Percentiles rank a stretch among this genome's conserved stretches.
phyloP scores from a whole-genome alignment of 2,329 filamentous ascomycete genomes.

The Epicoccum nigrum region DNA sequence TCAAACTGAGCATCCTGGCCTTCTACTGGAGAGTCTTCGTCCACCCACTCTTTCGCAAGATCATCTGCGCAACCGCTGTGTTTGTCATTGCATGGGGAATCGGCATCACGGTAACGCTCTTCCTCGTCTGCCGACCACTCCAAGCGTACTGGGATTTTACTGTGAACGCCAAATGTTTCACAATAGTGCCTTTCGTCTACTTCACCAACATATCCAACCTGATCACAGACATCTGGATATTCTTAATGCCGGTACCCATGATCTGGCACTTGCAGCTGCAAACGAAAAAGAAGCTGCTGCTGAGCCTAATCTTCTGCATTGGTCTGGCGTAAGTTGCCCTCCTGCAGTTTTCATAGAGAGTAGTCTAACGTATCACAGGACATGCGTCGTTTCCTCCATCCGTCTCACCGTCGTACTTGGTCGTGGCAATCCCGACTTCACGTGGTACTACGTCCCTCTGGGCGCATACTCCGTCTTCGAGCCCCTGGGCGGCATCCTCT shows the following conservation, averaged over 20 bases:
- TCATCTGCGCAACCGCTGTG: slow-evolving; percentile 37
- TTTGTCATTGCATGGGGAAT: slow-evolving; percentile 41
- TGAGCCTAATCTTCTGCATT: slow-evolving; percentile 42
- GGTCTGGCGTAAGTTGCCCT: slow-evolving; percentile 38
- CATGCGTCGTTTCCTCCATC: slow-evolving; percentile 41
- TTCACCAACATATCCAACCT: slow-evolving; percentile 46
- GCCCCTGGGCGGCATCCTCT: slow-evolving; percentile 43
- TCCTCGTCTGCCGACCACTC: slow-evolving; percentile 38
- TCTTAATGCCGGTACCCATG: slow-evolving; percentile 43
- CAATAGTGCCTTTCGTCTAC: slow-evolving; percentile 40
- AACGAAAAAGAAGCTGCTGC: slow-evolving; percentile 40
- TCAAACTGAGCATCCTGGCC: slow-evolving; percentile 43
- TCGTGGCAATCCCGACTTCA: slow-evolving; percentile 39
- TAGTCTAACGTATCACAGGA: slow-evolving; percentile 19
- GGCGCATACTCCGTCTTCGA: slow-evolving; percentile 44
- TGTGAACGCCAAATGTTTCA: slow-evolving; percentile 36
- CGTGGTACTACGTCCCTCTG: slow-evolving; percentile 44
- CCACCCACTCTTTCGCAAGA: slow-evolving; percentile 35
- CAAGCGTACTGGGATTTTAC: slow-evolving; percentile 37
- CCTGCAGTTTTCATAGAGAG: too few species aligned
- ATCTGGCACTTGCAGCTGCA: slow-evolving; percentile 44
- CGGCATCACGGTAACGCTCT: slow-evolving; percentile 39
- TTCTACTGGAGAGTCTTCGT: slow-evolving; percentile 45
- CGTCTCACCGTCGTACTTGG: slow-evolving; percentile 41
- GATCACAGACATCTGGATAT: slow-evolving; percentile 43